Evolutionary conservation across 2,329 filamentous ascomycete species (phyloP), one percentile per base, ranked within the genome.

Genomic region (Bipolaris sorokiniana): DNA sequence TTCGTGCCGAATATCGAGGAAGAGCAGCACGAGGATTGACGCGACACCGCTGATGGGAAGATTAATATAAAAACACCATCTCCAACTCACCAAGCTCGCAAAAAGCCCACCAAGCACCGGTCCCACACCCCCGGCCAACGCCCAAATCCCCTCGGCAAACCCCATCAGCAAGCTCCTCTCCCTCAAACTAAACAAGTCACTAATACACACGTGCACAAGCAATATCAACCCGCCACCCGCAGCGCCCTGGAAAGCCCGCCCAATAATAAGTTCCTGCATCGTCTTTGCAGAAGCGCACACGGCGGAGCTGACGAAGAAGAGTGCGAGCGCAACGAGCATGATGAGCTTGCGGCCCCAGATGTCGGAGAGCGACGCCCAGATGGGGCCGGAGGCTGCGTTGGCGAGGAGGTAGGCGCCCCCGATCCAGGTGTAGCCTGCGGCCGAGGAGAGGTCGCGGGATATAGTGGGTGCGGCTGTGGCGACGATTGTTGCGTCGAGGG

Each of bases 371-470:
- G 84, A 85, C 3, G 87, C 88, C 90, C 90, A 92, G n/a, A 89
- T 83, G 0, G 89, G 88, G 0, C 84, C 85, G 1, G 82, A 82
- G 0, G 89, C 87, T 0, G 89, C 87, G 66, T 86, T 86, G 15
- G 87, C 88, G 10, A 93, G 83, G 3, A 92, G 79, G 72, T 90
- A 93, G 0, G 90, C 86, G 26, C 84, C 87, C 1, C 90, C 90
- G 58, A 94, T 89, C 91, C 90, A 93, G 13, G 87, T 86, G 75
- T 92, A 93, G 22, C 89, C 90, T 15, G 84, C 79, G 3, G 85
- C 85, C 5, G 89, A 90, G 42, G 86, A 70, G 59, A 93, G 84
- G 58, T 89, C 81, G 33, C 77, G 76, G 5, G 85, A 82, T 61
- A 91, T 90, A 13, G 86, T 86, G 0, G 88, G 88, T 5, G 90